Percentiles rank a stretch among this genome's conserved stretches.
These are phyloP conservation scores for Garcia nutans DNA, from an alignment of 345 rosid species.

Conservation along the genomic window DNA sequence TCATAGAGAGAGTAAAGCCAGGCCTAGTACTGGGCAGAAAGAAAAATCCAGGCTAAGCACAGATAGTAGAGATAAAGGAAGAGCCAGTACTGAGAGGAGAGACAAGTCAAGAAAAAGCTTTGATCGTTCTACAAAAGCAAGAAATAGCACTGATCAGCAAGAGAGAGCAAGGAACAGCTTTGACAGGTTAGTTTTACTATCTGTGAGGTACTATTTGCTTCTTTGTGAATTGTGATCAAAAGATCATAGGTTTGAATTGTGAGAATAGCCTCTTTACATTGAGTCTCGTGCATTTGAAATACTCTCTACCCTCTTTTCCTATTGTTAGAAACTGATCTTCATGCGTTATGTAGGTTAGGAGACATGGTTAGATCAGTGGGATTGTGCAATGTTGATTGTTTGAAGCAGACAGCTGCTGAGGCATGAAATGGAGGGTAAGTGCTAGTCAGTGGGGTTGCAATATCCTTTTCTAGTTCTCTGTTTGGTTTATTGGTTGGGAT, in stretches of 20 bases:
- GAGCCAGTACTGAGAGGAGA: constrained; percentile 45
- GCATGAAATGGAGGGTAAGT: constrained; percentile 26
- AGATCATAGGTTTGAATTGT: no score
- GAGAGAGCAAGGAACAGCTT: constrained; percentile 79
- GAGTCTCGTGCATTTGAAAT: no score
- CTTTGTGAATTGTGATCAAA: no score
- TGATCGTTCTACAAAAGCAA: constrained; percentile 46
- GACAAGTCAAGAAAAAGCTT: constrained; percentile 58
- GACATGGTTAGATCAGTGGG: constrained; percentile 82
- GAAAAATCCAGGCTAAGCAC: constrained; percentile 62
- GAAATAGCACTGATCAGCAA: constrained; percentile 60
- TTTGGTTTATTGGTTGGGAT: constrained; percentile 7
- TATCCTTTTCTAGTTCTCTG: background rate
- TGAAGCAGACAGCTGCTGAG: constrained; percentile 51
- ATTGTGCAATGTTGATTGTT: constrained; percentile 70
- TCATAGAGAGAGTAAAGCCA: constrained; percentile 35
- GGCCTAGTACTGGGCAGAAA: constrained; percentile 42
- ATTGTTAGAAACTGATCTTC: background rate
- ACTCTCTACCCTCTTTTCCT: background rate
- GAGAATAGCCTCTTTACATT: no score
- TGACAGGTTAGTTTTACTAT: constrained; percentile 51
- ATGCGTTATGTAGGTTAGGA: constrained; percentile 49
- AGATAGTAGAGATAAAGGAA: constrained; percentile 43
- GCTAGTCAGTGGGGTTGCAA: background rate
- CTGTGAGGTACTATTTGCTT: no score